Base-by-base conservation (phyloP, 371 early-diverging fungal genomes). In the Saksenaea oblongispora region DNA sequence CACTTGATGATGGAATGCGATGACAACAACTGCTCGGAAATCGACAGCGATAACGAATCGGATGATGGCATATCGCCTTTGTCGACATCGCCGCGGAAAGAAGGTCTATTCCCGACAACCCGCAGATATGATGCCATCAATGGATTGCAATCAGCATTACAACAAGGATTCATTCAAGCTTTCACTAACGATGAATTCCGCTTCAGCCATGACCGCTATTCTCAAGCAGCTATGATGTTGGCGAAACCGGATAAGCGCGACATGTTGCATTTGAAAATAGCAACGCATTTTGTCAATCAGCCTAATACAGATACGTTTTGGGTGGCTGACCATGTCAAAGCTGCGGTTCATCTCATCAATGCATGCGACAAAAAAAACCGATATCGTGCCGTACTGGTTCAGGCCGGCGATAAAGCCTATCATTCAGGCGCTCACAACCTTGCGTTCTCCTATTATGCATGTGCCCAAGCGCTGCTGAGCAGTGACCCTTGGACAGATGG, bases 281-380 rank as follows among this genome's bases (percentile, higher is more conserved):
- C 73, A 1, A 47, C 60, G 8, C 71, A 74, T 58, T 78, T 79
- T 39, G 73, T 79, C 64, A 44, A 65, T n/a, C 64, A 71, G 28
- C 58, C 72, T 4, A 54, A 66, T 9, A 68, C 72, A 0, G 79
- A 78, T 51, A 69, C 68, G 11, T 82, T 80, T 54, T 80, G 81
- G 81, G 78, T 79, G 1, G 90, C 91, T 13, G 86, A 87, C 55
- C 86, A 95, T 68, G 82, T 97, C 58, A 81, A 90, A 67, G 89
- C 88, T 57, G 93, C 94, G 7, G 81, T 94, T 62, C 85, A 82
- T 36, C 81, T 94, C 54, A 90, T 96, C 64, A 89, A 94, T 61
- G 89, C 93, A 9, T 63, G 65, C 14, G 58, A 69, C 11, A 64
- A 66, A 15, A 78, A 74, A 41, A 26, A 56, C n/a, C 59, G 62